Percentiles rank a stretch among this genome's conserved stretches.
Conservation (phyloP, 306 rosid species). For the Corylus avellana region DNA sequence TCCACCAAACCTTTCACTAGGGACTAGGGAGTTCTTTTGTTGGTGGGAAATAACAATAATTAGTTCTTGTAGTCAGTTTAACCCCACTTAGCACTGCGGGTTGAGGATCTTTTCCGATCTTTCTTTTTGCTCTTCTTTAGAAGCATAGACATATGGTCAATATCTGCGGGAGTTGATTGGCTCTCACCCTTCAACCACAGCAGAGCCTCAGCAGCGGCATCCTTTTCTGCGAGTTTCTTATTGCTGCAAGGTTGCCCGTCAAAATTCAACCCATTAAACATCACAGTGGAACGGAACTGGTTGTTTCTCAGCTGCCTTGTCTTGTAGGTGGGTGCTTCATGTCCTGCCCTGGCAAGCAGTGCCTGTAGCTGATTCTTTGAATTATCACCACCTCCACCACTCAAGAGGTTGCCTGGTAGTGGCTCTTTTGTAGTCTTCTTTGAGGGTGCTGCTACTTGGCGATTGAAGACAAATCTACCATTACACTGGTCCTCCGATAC, state of each 20-base stretch:
- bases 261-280: slow-evolving; percentile 83
- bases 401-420: slow-evolving; percentile 17
- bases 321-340: slow-evolving; percentile 73
- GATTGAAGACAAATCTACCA: slow-evolving; percentile 78
- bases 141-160: slow-evolving; percentile 61
- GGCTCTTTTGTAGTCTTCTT: slow-evolving; percentile 41
- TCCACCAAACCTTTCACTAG: slow-evolving; percentile 6
- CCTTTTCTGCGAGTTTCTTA: slow-evolving; percentile 83
- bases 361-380: slow-evolving; percentile 70
- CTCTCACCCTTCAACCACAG: slow-evolving; percentile 79
- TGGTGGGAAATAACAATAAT: neutral
- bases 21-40: neutral
- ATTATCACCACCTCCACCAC: slow-evolving; percentile 44
- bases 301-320: slow-evolving; percentile 66
- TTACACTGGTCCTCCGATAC: slow-evolving; percentile 83
- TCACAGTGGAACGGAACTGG: slow-evolving; percentile 76
- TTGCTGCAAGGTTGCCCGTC: slow-evolving; percentile 62
- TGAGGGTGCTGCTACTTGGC: slow-evolving; percentile 44
- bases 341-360: slow-evolving; percentile 78
- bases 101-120: slow-evolving; percentile 32
- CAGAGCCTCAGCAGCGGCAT: slow-evolving; percentile 85
- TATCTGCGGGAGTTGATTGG: slow-evolving; percentile 45
- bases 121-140: slow-evolving; percentile 61
- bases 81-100: slow-evolving; percentile 60
- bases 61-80: slow-evolving; percentile 17